These are phyloP conservation scores for Sphagnurus paluster DNA, from an alignment of 1,284 basidiomycete genomes.

Conservation along the genomic window DNA sequence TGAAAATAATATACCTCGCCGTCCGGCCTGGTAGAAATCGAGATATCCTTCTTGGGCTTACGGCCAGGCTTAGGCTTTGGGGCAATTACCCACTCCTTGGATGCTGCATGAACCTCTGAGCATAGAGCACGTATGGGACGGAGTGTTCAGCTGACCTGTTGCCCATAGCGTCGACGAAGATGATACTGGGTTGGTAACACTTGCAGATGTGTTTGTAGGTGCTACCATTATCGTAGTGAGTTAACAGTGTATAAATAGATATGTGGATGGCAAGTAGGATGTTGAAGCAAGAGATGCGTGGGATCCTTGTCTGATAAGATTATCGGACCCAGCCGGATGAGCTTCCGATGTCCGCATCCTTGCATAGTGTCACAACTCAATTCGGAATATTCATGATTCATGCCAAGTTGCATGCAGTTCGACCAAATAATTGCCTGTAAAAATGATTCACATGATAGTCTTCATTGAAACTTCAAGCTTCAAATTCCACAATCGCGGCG, in stretches of 20 bases:
- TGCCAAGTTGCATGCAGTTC: conserved; percentile 11
- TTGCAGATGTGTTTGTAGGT: conserved; percentile 24
- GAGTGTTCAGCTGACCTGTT: conserved; percentile 35
- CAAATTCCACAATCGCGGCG: too few species aligned
- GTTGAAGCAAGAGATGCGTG: conserved; percentile 10
- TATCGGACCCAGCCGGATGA: conserved; percentile 30
- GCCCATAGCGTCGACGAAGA: conserved; percentile 54
- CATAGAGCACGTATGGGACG: conserved; percentile 1
- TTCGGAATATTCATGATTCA: neutral
- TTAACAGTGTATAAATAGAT: conserved; percentile 7
- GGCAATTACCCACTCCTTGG: conserved; percentile 89
- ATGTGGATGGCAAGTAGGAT: conserved; percentile 2
- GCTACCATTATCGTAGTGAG: conserved; percentile 12
- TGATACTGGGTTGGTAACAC: conserved; percentile 7
- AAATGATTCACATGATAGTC: too few species aligned
- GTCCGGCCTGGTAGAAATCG: conserved; percentile 36
- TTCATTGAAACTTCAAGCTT: too few species aligned
- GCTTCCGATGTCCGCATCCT: conserved; percentile 21
- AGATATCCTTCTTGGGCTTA: conserved; percentile 78
- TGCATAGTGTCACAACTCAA: neutral
- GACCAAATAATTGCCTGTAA: too few species aligned
- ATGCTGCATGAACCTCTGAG: conserved; percentile 49
- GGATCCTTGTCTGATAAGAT: conserved; percentile 39
- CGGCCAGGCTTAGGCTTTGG: conserved; percentile 88
- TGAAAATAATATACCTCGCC: conserved; percentile 44